These are phyloP conservation scores for Epipyxis sp. DNA, from an alignment of 108 stramenopile species.

Conservation along the genomic window DNA sequence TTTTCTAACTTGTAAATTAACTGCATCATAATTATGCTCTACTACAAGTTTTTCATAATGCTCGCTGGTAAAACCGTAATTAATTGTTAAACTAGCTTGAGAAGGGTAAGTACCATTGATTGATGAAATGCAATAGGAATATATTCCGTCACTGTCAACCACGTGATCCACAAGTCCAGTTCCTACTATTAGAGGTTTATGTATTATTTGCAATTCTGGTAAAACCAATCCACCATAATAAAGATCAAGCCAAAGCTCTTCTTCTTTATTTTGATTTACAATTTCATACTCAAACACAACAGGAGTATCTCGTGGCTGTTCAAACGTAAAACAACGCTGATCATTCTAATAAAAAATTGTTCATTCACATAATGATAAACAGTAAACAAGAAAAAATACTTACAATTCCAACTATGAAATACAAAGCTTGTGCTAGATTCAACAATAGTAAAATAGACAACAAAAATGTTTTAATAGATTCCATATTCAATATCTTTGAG, in stretches of 20 bases:
- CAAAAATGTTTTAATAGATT: no score
- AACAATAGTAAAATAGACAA: no score
- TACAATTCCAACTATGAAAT: no score
- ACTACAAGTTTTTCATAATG: conserved; percentile 34
- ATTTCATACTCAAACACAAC: conserved; percentile 19
- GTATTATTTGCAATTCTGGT: neutral
- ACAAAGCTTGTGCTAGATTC: no score
- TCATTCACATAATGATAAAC: no score
- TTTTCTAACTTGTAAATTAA: conserved; percentile 28
- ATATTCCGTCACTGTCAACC: conserved; percentile 33
- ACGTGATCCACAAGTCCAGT: conserved; percentile 32
- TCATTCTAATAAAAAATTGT: neutral
- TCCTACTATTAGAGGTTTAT: conserved; percentile 23
- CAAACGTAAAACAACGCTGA: conserved; percentile 36
- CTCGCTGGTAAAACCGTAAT: neutral
- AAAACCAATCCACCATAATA: conserved; percentile 12
- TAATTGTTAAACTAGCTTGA: neutral
- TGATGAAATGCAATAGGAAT: conserved; percentile 30
- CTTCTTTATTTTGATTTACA: conserved; percentile 4
- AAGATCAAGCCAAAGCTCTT: conserved; percentile 19
- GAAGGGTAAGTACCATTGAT: neutral
- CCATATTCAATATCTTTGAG: no score
- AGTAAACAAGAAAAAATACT: no score
- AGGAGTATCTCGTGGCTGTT: conserved; percentile 34
- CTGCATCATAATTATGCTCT: conserved; percentile 28